phyloP scores from a whole-genome alignment of 2,329 filamentous ascomycete species.

The Fusarium sp. region DNA sequence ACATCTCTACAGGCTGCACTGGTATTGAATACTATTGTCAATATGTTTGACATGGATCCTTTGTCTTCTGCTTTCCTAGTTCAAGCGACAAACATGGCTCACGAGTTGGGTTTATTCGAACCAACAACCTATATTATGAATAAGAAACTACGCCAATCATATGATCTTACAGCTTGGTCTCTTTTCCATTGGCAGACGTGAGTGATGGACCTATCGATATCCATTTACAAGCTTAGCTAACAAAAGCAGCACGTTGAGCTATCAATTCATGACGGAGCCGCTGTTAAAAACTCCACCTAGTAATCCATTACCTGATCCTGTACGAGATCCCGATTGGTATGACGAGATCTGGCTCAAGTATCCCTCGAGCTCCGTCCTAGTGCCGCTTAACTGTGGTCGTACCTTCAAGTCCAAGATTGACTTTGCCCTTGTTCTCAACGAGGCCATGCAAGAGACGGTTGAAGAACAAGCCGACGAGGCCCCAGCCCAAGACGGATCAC shows the following conservation, averaged over 20 bases:
- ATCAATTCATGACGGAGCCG: slow-evolving; percentile 3
- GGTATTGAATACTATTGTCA: slow-evolving; percentile 2
- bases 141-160: neutral
- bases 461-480: neutral
- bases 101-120: slow-evolving; percentile 11
- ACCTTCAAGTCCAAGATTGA: slow-evolving; percentile 1
- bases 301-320: neutral
- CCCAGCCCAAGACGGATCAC: neutral
- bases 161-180: slow-evolving; percentile 21
- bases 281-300: neutral
- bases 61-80: slow-evolving; percentile 3
- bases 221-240: neutral
- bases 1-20: slow-evolving; percentile 10
- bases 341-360: slow-evolving; percentile 26
- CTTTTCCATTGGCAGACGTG: slow-evolving; percentile 25
- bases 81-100: neutral
- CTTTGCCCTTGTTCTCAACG: neutral
- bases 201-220: too few relatives aligned
- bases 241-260: neutral
- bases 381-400: neutral
- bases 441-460: neutral
- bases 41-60: slow-evolving; percentile 16
- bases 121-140: slow-evolving; percentile 11
- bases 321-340: neutral
- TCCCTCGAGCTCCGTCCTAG: neutral